Percentiles rank a stretch among this genome's conserved stretches.
Conservation (phyloP, 129 eudicot genomes). For the carrot (Daucus carota) region DNA sequence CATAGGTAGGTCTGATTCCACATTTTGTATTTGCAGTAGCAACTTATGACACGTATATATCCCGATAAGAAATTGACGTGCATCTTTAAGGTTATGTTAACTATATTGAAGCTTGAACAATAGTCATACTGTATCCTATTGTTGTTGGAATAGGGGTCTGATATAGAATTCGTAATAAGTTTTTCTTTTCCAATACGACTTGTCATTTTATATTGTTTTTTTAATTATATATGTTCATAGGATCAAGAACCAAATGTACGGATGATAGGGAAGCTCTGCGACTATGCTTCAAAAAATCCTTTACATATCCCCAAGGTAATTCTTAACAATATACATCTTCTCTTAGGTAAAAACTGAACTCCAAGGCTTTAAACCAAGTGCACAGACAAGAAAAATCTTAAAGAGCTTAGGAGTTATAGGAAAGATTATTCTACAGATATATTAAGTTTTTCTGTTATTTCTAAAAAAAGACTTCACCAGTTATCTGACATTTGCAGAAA, state of each 20-base stretch:
- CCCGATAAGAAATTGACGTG: neutral
- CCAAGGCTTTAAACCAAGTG: neutral
- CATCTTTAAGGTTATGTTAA: neutral
- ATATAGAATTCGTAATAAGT: neutral
- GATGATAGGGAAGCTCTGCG: slow-evolving; percentile 90
- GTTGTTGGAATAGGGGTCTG: neutral
- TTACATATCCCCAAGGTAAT: slow-evolving; percentile 93
- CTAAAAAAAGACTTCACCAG: slow-evolving; percentile 4
- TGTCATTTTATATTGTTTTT: neutral
- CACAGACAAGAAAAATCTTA: neutral
- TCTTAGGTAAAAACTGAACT: neutral
- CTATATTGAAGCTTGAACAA: neutral
- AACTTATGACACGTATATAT: neutral
- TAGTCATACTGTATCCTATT: neutral
- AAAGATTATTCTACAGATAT: neutral
- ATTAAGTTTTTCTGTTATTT: neutral
- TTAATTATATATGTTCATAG: slow-evolving; percentile 22
- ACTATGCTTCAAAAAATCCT: slow-evolving; percentile 95
- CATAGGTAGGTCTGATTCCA: neutral
- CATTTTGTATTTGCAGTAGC: neutral
- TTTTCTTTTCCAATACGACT: neutral
- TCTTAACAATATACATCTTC: neutral
- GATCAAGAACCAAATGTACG: slow-evolving; percentile 78
- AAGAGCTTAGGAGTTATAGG: neutral
- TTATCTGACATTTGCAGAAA: neutral